phyloP scores from a whole-genome alignment of 148 eudicot genomes.

The Simmondsia chinensis region DNA sequence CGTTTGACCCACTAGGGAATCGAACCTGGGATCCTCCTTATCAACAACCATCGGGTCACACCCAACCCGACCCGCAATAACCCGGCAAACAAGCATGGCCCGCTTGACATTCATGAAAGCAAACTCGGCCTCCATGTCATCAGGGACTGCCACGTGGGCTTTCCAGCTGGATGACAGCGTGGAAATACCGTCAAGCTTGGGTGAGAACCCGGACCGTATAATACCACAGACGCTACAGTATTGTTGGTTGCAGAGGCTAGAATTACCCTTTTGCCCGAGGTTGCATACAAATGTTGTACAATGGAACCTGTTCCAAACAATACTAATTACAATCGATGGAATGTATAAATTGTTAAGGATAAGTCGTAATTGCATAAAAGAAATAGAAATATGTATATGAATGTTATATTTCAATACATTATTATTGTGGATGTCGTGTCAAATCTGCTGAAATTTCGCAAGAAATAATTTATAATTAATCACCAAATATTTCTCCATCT shows the following conservation, averaged over 20 bases:
- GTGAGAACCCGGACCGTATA: slow-evolving; percentile 62
- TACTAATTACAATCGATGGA: too few species aligned
- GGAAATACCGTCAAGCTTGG: slow-evolving; percentile 70
- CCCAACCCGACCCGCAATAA: slow-evolving; percentile 80
- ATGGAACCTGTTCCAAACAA: too few species aligned
- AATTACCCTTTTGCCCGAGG: slow-evolving; percentile 63
- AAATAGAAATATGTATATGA: too few species aligned
- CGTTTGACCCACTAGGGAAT: slow-evolving; percentile 42
- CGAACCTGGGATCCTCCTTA: slow-evolving; percentile 65
- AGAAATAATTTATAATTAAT: too few species aligned
- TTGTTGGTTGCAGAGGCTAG: slow-evolving; percentile 40
- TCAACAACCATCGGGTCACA: slow-evolving; percentile 32
- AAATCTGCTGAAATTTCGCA: too few species aligned
- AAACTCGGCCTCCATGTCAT: slow-evolving; percentile 75
- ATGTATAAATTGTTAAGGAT: too few species aligned
- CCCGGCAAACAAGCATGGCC: slow-evolving; percentile 79
- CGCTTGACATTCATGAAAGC: slow-evolving; percentile 65
- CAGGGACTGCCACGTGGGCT: slow-evolving; percentile 70
- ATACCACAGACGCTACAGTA: slow-evolving; percentile 80
- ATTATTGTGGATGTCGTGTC: too few species aligned
- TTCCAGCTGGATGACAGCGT: slow-evolving; percentile 63
- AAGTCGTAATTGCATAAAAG: too few species aligned
- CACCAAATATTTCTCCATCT: too few species aligned
- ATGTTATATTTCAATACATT: too few species aligned
- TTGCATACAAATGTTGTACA: slow-evolving; percentile 64